These are phyloP conservation scores for Ogataea allantospora DNA, from an alignment of 805 yeast genomes.

Conservation along the genomic window DNA sequence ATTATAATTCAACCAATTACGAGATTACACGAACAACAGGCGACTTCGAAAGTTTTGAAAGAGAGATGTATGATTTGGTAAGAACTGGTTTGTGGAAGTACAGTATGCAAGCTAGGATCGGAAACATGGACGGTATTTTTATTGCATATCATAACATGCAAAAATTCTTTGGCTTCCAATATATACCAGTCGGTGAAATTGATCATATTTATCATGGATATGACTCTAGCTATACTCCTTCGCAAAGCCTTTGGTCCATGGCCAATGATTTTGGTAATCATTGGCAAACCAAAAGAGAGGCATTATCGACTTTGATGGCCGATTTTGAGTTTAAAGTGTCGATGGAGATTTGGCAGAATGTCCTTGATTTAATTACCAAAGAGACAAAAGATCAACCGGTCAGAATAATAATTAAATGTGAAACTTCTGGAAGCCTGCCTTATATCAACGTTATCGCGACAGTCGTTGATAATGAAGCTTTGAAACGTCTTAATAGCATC, in stretches of 20 bases:
- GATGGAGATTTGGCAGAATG: constrained; percentile 46
- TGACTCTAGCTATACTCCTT: neutral
- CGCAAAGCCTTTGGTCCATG: constrained; percentile 20
- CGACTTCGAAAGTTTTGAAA: constrained; percentile 70
- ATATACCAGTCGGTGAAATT: constrained; percentile 69
- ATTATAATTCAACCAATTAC: constrained; percentile 60
- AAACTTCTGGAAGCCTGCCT: neutral
- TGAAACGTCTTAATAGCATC: constrained; percentile 16
- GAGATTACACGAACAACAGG: constrained; percentile 65
- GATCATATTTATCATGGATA: constrained; percentile 60
- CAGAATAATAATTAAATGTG: constrained; percentile 33
- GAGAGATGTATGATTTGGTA: constrained; percentile 75
- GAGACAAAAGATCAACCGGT: constrained; percentile 35
- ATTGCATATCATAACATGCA: constrained; percentile 86
- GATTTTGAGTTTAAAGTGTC: constrained; percentile 66
- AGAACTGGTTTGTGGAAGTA: constrained; percentile 80
- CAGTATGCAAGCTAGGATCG: constrained; percentile 87
- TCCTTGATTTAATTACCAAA: constrained; percentile 40
- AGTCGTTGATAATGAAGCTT: constrained; percentile 14
- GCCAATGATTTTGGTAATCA: constrained; percentile 29
- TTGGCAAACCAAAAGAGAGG: constrained; percentile 34
- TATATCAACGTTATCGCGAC: constrained; percentile 19
- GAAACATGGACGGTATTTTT: constrained; percentile 95
- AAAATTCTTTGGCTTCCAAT: constrained; percentile 85
- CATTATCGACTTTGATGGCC: constrained; percentile 51